Percentiles rank a stretch among this genome's conserved stretches.
These are phyloP conservation scores for Suaeda aralocaspica DNA, from an alignment of 148 eudicot genomes.

Conservation along the genomic window DNA sequence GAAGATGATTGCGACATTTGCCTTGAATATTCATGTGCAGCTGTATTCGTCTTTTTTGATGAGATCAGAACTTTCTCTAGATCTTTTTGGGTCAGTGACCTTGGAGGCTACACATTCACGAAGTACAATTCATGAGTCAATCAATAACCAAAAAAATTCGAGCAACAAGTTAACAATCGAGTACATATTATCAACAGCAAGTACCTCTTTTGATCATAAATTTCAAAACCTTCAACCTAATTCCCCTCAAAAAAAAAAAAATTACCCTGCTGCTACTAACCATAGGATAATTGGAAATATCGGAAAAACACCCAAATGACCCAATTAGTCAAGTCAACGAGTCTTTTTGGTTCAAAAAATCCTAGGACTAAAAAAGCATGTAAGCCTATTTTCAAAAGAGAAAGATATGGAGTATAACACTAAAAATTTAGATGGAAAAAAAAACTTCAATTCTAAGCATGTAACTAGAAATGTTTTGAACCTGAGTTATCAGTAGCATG, in stretches of 20 bases:
- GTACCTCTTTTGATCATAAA: background rate
- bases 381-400: no score
- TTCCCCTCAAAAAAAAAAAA: no score
- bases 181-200: background rate
- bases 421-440: no score
- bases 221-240: background rate
- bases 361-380: background rate
- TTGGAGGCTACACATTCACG: slow-evolving; percentile 50
- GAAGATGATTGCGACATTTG: slow-evolving; percentile 37
- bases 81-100: slow-evolving; percentile 62
- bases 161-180: background rate
- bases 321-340: no score
- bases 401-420: no score
- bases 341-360: background rate
- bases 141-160: background rate
- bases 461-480: no score
- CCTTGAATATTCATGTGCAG: slow-evolving; percentile 70
- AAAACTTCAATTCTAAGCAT: no score
- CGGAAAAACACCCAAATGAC: no score
- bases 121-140: background rate
- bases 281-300: no score
- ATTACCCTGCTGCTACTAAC: background rate
- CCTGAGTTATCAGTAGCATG: no score
- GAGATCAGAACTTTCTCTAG: slow-evolving; percentile 58
- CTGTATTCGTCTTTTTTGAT: slow-evolving; percentile 52